Evolutionary conservation across 495 filamentous ascomycete species (phyloP), one percentile per base, ranked within the genome.

Genomic region (Penicillium angulare): DNA sequence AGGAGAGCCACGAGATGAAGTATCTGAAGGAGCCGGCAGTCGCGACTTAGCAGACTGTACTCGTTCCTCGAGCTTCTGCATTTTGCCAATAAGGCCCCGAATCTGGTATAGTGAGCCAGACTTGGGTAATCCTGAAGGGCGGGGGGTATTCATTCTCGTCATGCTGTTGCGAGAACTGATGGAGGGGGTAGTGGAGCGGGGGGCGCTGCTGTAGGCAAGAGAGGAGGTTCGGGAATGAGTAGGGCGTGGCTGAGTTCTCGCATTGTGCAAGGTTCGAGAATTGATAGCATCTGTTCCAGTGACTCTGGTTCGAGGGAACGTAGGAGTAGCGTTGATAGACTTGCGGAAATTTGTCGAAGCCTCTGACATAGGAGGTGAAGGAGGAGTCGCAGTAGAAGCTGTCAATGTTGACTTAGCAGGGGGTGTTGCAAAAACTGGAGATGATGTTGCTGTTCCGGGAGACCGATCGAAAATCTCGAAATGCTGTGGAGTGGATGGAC

Each of bases 11-110:
- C 86, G 85, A n/a, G 92, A 90, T 5, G 93, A 91, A 2, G 89
- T 92, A 42, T 73, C 80, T 12, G 81, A 81, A 8, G 89, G 89
- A 4, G 82, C 87, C 1, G 93, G 93, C 2, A 98, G 80, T 66
- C 96, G 95, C 26, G 90, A 95, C 53, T 90, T 84, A 20, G 88
- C 93, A n/a, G 87, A 89, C 41, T 97, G 91, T 6, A 98, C 91
- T 24, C 92, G 79, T 49, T 92, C 87, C 66, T 97, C 95, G 33
- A 98, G 82, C 53, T 86, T 84, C 66, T 96, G 90, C 95, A 98
- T 97, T 69, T 97, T 93, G 18, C 89, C 91, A 49, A 92, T 93
- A 46, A 98, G 81, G 3, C 85, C 86, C 21, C 93, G 90, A 61
- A 97, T 92, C 60, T 98, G 93, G 49, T 87, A 87, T 24, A 98